Evolutionary conservation across 192 early-diverging fungal genomes (phyloP).

Genomic region (Anaeromyces robustus): DNA sequence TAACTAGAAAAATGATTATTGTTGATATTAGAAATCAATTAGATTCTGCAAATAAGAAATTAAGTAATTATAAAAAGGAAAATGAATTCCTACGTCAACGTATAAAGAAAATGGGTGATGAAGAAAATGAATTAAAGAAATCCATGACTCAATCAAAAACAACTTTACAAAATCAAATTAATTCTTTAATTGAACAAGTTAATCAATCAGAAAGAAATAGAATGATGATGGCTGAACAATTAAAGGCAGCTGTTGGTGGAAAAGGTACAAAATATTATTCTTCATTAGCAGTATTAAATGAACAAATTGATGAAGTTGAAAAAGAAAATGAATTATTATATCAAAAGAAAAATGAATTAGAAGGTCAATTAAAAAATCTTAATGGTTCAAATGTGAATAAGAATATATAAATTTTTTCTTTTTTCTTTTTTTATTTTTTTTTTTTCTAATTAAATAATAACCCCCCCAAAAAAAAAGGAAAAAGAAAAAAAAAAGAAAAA

Average conservation of each 20-base stretch:
- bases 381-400: neutral
- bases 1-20: neutral
- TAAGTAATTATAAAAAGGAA: neutral
- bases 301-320: neutral
- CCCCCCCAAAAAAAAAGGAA: too few relatives aligned
- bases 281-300: neutral
- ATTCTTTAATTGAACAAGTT: neutral
- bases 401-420: neutral
- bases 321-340: neutral
- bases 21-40: neutral
- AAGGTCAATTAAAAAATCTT: neutral
- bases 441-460: too few relatives aligned
- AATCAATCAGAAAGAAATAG: neutral
- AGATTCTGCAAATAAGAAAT: neutral
- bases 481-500: too few relatives aligned
- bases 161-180: neutral
- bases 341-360: neutral
- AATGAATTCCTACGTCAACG: neutral
- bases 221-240: neutral
- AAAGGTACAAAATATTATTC: neutral
- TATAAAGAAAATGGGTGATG: neutral
- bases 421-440: too few relatives aligned
- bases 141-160: neutral
- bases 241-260: neutral
- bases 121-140: neutral